Conservation (phyloP, 176 grass and related monocot species). For the Phyllostachys edulis region DNA sequence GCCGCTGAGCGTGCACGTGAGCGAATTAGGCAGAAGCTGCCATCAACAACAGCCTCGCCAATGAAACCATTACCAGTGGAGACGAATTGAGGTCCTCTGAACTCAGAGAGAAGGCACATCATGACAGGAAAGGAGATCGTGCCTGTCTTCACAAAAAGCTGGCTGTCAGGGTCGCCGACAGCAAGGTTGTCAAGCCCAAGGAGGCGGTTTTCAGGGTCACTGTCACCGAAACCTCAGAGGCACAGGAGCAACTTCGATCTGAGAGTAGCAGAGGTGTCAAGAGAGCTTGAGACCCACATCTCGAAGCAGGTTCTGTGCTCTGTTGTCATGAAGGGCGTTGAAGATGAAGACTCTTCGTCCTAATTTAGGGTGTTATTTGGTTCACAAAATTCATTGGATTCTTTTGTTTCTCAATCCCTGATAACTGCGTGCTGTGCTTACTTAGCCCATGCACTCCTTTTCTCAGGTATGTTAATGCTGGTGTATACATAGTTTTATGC, state of each 20-base stretch:
- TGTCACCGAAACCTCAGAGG: constrained; percentile 62
- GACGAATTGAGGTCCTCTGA: constrained; percentile 76
- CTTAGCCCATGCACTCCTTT: constrained; percentile 35
- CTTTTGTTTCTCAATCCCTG: constrained; percentile 34
- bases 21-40: constrained; percentile 60
- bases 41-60: constrained; percentile 27
- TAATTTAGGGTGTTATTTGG: constrained; percentile 16
- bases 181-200: constrained; percentile 65
- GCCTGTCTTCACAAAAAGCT: constrained; percentile 52
- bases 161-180: constrained; percentile 61
- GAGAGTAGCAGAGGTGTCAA: constrained; percentile 72
- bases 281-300: constrained; percentile 77
- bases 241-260: constrained; percentile 72
- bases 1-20: constrained; percentile 76
- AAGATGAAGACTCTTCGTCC: constrained; percentile 56
- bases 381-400: constrained; percentile 8
- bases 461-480: neutral
- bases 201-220: constrained; percentile 74
- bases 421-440: constrained; percentile 36
- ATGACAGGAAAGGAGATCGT: constrained; percentile 50
- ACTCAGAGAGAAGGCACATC: constrained; percentile 43
- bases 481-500: constrained; percentile 31
- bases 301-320: constrained; percentile 83
- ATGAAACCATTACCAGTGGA: constrained; percentile 85
- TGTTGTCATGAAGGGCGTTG: constrained; percentile 57